Conservation (phyloP, 2,329 filamentous ascomycete species). For the Lachnellula hyalina region DNA sequence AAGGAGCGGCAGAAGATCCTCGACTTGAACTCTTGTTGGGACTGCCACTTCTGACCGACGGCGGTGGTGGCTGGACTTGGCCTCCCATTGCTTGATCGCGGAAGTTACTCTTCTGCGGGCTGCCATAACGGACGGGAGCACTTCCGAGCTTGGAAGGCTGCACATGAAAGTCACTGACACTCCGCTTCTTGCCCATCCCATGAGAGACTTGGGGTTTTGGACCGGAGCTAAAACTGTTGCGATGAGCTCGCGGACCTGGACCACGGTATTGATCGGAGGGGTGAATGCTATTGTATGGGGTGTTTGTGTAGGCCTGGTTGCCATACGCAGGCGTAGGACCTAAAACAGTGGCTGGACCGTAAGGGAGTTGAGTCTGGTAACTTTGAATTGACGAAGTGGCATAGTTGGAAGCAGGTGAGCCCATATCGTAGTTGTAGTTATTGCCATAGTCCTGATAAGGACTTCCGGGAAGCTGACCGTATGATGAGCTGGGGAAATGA, state of each 20-base stretch:
- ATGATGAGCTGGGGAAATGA: not conserved
- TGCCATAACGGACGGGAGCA: slow-evolving; percentile 1
- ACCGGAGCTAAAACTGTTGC: not conserved
- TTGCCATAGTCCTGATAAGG: not conserved
- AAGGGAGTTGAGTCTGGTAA: not conserved
- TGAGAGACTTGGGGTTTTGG: not conserved
- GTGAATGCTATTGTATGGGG: not conserved
- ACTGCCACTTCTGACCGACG: not conserved
- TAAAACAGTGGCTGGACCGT: not conserved
- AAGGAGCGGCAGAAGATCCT: not conserved
- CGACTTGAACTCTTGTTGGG: not conserved
- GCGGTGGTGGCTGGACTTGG: not conserved
- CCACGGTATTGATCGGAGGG: not conserved
- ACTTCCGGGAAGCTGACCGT: not conserved
- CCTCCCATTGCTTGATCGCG: not conserved
- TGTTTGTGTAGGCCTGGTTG: not conserved
- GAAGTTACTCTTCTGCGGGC: not conserved
- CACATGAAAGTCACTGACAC: not conserved
- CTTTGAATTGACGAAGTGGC: not conserved
- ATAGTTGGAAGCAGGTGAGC: not conserved
- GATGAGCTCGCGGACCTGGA: not conserved
- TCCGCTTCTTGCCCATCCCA: not conserved
- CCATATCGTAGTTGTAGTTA: not conserved
- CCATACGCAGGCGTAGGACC: not conserved
- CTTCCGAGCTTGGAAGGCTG: slow-evolving; percentile 3